Conservation (phyloP, 2,329 filamentous ascomycete genomes). For the Conoideocrella luteorostrata region DNA sequence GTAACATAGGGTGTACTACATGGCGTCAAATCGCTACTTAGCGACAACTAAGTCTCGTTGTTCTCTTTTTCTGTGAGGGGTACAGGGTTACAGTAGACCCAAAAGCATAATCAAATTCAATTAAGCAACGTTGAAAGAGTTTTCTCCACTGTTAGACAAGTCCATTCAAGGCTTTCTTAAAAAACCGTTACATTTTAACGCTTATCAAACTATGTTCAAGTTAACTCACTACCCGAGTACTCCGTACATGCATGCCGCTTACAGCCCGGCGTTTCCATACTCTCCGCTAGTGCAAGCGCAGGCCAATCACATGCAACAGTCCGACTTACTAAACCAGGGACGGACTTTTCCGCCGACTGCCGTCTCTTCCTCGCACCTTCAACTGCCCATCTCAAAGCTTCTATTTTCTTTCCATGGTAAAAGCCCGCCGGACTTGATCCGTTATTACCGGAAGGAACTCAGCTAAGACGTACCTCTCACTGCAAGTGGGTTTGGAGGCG, state of each 20-base stretch:
- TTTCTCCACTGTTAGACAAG: too few species aligned
- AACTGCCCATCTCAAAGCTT: not conserved
- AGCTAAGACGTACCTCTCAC: not conserved
- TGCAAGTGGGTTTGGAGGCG: not conserved
- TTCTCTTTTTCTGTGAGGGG: not conserved
- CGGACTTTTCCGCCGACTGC: slow-evolving; percentile 11
- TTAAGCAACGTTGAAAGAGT: too few species aligned
- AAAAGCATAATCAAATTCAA: not conserved
- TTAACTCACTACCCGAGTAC: too few species aligned
- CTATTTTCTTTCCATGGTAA: slow-evolving; percentile 3
- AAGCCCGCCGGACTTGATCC: slow-evolving; percentile 15
- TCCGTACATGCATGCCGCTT: not conserved
- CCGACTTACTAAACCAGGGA: slow-evolving; percentile 4
- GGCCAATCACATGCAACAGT: slow-evolving; percentile 9
- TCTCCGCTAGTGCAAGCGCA: slow-evolving; percentile 1
- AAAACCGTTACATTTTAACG: too few species aligned
- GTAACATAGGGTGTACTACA: slow-evolving; percentile 11
- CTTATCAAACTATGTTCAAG: too few species aligned
- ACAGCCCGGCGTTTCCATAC: slow-evolving; percentile 6
- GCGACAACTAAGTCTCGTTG: not conserved
- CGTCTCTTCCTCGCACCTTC: slow-evolving; percentile 4
- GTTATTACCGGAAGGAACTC: slow-evolving; percentile 1
- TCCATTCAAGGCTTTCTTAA: too few species aligned
- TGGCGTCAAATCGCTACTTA: slow-evolving; percentile 5
- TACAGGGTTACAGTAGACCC: not conserved